Conservation (phyloP, 345 rosid genomes). For the Schrenkiella parvula region DNA sequence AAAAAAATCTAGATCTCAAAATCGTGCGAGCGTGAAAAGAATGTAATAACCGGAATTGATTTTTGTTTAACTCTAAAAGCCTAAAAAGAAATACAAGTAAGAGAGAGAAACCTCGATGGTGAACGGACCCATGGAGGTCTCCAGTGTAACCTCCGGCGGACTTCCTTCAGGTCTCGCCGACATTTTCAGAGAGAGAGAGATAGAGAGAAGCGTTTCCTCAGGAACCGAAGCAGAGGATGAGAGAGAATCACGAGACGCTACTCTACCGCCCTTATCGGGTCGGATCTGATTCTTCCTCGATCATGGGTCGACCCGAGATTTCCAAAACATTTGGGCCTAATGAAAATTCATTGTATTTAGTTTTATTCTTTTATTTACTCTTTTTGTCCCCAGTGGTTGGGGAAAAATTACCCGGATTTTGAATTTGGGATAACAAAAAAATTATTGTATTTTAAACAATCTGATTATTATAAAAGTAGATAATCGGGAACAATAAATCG, state of each 20-base stretch:
- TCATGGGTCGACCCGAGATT: slow-evolving; percentile 18
- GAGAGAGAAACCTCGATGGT: slow-evolving; percentile 61
- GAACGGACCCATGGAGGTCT: slow-evolving; percentile 92
- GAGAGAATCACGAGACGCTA: neutral
- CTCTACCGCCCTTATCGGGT: slow-evolving; percentile 16
- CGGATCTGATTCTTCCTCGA: slow-evolving; percentile 21
- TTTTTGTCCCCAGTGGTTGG: no score
- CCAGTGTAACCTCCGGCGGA: slow-evolving; percentile 86
- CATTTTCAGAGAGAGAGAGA: slow-evolving; percentile 37
- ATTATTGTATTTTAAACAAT: no score
- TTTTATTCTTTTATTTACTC: no score
- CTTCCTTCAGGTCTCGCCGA: slow-evolving; percentile 75
- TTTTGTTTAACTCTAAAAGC: neutral
- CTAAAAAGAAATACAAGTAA: neutral
- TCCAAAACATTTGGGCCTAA: neutral
- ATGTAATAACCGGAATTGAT: neutral
- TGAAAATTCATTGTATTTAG: neutral
- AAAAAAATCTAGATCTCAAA: slow-evolving; percentile 1
- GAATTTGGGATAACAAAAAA: no score
- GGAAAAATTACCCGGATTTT: no score
- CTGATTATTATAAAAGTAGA: neutral
- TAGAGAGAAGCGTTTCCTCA: slow-evolving; percentile 12
- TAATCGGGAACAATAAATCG: neutral
- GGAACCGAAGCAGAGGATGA: neutral
- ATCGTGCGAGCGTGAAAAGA: neutral